Base-by-base conservation (phyloP, 768 basidiomycete genomes). In the Suillus plorans region DNA sequence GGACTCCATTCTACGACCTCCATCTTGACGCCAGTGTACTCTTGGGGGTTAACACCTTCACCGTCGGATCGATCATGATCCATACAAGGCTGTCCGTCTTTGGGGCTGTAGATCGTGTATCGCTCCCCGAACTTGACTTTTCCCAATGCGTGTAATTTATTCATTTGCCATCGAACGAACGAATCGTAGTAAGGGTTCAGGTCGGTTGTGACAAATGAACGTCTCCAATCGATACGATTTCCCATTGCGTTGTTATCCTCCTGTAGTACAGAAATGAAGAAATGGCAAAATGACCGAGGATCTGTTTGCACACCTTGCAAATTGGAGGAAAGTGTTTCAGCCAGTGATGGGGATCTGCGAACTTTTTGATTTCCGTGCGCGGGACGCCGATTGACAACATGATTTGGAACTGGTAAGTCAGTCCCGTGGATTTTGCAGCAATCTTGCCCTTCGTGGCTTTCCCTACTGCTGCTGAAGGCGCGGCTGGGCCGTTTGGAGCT, bases 1-100 rank as follows among this genome's bases (percentile, higher is more conserved):
- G 84, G 81, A 67, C 91, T 89, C 91, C 93, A 99, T 65, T 92
- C 81, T 16, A 89, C 79, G 2, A 99, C 95, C 77, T 93, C 88
- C 92, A 99, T 94, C 81, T 97, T 98, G 76, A 99, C 78, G 22
- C 82, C 91, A 22, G 96, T 93, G 79, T 99, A 99, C 74, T 99
- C 97, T 72, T 96, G 94, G 5, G 97, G 97, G 7, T 94, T 94
- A 63, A 95, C 81, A 56, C 90, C 97, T 78, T 99, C 97, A 49
- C 97, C 97, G 65, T 94, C 94, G 60, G 88, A 86, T 64, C 97
- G 91, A 77, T 99, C 97, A 80, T 99, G 97, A 78, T 99, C 97
- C 97, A 99, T 99, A 74, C 97, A 99, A 0, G 97, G 97, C 73
- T 99, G 97, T 3, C 95, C 96, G 70, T 99, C 97, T 77, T 98